Evolutionary conservation across 2,329 filamentous ascomycete species (phyloP), one percentile per base, ranked within the genome.

Genomic region (Coniochaeta prunicola): DNA sequence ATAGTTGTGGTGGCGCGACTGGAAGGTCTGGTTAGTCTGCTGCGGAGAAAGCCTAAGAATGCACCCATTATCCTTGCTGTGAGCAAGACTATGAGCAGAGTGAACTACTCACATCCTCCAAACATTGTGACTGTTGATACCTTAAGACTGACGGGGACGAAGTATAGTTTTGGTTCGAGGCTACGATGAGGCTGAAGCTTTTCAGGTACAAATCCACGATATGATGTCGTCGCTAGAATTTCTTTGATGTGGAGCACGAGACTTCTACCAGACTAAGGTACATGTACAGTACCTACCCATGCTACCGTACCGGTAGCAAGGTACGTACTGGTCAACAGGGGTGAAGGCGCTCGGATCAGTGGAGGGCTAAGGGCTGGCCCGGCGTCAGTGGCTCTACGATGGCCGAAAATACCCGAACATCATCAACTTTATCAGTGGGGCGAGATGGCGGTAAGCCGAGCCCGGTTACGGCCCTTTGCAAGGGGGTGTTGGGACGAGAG

Each of bases 1-100:
- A 85, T 67, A 85, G 81, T 72, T 85, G 86, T 71, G 88, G 87
- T 75, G 89, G 81, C 65, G 80, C 85, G 78, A 85, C 85, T 88
- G 69, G 33, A 50, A 26, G 24, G 17, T 26, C 5, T 28, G n/a
- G 40, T 45, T 10, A 45, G 40, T 40, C 19, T 24, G 40, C 13
- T 24, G 19, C 2, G 8, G 19, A 24, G 40, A n/a, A n/a, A n/a
- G n/a, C n/a, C n/a, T n/a, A n/a, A n/a, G n/a, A n/a, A n/a, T n/a
- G n/a, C n/a, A n/a, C n/a, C n/a, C n/a, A n/a, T n/a, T n/a, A n/a
- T n/a, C 19, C 36, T 38, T n/a, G 36, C 36, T 38, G 17, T 15
- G 36, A 4, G 15, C 36, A 38, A 38, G 12, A 17, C 17, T 38
- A 38, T 10, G 17, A 17, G 17, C 17, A 38, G 19, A 17, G 19